phyloP scores from a whole-genome alignment of 2,329 filamentous ascomycete species.

The Penicillium sp. region DNA sequence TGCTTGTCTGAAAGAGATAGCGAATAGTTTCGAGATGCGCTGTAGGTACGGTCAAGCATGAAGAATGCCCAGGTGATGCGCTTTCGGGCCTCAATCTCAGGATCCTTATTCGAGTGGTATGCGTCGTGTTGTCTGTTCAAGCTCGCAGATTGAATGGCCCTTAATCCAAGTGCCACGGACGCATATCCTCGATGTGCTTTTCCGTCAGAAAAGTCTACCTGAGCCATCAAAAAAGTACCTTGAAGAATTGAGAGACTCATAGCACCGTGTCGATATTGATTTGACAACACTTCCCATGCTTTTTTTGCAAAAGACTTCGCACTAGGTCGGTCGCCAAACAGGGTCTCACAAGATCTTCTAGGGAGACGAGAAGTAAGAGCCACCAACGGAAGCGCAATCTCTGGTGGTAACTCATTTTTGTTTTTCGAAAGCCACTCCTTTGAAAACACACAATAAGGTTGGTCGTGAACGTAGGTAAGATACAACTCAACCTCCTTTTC shows the following conservation, averaged over 20 bases:
- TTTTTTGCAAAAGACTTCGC: constrained; percentile 13
- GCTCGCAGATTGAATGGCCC: constrained; percentile 23
- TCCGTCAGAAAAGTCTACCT: constrained; percentile 28
- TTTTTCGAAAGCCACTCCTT: constrained; percentile 19
- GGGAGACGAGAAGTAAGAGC: constrained; percentile 25
- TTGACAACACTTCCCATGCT: constrained; percentile 26
- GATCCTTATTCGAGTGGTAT: not conserved
- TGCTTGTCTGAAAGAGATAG: constrained; percentile 27
- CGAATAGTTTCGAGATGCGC: constrained; percentile 28
- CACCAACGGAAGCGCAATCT: constrained; percentile 24
- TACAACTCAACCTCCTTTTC: constrained; percentile 23
- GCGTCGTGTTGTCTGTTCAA: constrained; percentile 20
- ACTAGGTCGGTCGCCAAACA: not conserved
- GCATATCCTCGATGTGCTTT: constrained; percentile 22
- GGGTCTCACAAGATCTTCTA: constrained; percentile 2
- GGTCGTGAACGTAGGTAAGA: constrained; percentile 26
- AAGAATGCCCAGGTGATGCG: constrained; percentile 30
- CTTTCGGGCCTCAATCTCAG: constrained; percentile 17
- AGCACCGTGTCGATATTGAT: constrained; percentile 15
- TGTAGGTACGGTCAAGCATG: constrained; percentile 29
- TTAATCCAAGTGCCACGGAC: constrained; percentile 24
- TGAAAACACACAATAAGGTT: constrained; percentile 27
- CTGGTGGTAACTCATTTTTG: constrained; percentile 14
- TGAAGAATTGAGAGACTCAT: constrained; percentile 25
- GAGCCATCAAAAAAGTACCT: constrained; percentile 26